phyloP scores from a whole-genome alignment of 1,284 basidiomycete genomes.

The Clitocybe nebularis region DNA sequence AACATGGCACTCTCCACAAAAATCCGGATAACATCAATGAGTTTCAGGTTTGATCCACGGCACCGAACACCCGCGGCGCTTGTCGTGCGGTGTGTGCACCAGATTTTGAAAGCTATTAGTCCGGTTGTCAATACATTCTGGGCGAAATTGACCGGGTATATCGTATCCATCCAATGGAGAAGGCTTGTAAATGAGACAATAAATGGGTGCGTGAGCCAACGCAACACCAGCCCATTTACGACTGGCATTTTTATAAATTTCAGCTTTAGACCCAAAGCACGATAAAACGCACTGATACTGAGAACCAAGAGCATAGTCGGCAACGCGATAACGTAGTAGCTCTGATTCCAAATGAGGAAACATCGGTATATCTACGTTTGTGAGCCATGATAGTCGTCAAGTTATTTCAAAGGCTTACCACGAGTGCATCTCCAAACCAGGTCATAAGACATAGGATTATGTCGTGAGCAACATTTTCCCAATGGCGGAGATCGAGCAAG shows the following conservation, averaged over 20 bases:
- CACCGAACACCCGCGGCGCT: conserved; percentile 8
- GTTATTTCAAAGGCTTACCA: conserved; percentile 18
- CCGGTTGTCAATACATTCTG: conserved; percentile 29
- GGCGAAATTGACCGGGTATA: conserved; percentile 26
- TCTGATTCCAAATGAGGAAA: conserved; percentile 13
- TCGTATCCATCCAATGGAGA: conserved; percentile 25
- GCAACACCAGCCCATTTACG: neutral
- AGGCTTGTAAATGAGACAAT: conserved; percentile 9
- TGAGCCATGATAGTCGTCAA: neutral
- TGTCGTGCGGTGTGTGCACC: conserved; percentile 20
- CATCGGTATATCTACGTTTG: conserved; percentile 30
- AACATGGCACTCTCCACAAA: conserved; percentile 28
- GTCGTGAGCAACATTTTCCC: conserved; percentile 27
- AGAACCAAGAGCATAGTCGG: conserved; percentile 5
- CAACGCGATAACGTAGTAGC: conserved; percentile 2
- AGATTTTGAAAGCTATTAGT: conserved; percentile 28
- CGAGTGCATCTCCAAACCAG: conserved; percentile 25
- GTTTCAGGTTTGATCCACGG: conserved; percentile 11
- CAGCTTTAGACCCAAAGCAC: neutral
- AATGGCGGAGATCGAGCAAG: conserved; percentile 23
- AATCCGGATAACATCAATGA: conserved; percentile 23
- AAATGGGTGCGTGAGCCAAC: conserved; percentile 1
- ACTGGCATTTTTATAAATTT: neutral
- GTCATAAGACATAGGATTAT: conserved; percentile 25
- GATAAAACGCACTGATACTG: conserved; percentile 20